Evolutionary conservation across 2,329 filamentous ascomycete species (phyloP).

Genomic region (Pestalotiopsis sp.): DNA sequence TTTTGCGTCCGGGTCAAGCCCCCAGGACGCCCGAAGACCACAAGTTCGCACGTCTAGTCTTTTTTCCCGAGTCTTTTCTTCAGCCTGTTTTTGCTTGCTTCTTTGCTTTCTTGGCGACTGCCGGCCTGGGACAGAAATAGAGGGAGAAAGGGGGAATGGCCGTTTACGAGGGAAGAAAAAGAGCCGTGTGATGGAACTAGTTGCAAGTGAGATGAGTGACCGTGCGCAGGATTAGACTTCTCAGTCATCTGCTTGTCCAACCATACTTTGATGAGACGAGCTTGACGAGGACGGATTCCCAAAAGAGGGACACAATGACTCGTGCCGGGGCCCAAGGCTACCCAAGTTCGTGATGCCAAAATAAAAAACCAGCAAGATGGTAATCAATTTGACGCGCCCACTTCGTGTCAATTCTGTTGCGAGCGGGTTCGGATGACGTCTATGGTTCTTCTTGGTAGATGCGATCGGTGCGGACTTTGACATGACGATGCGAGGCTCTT

Average conservation of each 20-base stretch:
- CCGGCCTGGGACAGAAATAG: too few relatives aligned
- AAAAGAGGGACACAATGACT: not conserved
- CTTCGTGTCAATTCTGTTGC: not conserved
- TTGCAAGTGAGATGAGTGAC: not conserved
- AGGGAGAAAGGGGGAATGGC: not conserved
- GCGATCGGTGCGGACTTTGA: not conserved
- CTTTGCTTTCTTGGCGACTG: too few relatives aligned
- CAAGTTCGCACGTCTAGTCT: not conserved
- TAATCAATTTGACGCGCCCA: conserved; percentile 11
- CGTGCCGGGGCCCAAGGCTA: not conserved
- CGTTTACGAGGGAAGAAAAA: not conserved
- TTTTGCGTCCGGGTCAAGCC: not conserved
- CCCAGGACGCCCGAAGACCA: not conserved
- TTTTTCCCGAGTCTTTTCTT: not conserved
- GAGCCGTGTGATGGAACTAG: not conserved
- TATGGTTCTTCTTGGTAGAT: not conserved
- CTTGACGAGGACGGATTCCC: not conserved
- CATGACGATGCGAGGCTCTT: not conserved
- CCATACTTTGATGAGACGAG: not conserved
- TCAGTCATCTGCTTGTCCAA: not conserved
- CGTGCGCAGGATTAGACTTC: conserved; percentile 1
- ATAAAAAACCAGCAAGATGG: too few relatives aligned
- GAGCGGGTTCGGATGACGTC: not conserved
- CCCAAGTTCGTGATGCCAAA: too few relatives aligned
- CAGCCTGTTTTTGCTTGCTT: not conserved